phyloP scores from a whole-genome alignment of 2,329 filamentous ascomycete genomes.

The Penicillium sp. region DNA sequence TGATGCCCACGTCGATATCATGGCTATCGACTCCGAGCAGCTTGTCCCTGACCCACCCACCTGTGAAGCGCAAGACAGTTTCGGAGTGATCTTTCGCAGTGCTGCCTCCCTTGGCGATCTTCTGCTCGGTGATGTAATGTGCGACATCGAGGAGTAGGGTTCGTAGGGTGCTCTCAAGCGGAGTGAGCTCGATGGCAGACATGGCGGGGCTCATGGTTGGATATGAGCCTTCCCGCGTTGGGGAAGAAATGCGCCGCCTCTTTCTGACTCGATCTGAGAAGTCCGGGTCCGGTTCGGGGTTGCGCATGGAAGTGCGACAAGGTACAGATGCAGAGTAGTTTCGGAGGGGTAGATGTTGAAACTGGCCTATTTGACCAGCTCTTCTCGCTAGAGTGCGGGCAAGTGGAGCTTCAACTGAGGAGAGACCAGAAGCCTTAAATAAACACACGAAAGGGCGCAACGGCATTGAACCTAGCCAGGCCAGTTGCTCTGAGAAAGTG shows the following conservation, averaged over 20 bases:
- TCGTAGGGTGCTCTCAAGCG: slow-evolving; percentile 69
- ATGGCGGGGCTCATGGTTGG: slow-evolving; percentile 26
- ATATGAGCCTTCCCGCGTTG: slow-evolving; percentile 19
- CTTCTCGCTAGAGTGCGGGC: slow-evolving; percentile 14
- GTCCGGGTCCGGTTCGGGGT: slow-evolving; percentile 16
- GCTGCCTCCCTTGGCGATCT: slow-evolving; percentile 41
- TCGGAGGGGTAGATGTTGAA: slow-evolving; percentile 12
- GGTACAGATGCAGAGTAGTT: slow-evolving; percentile 4
- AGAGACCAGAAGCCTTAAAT: slow-evolving; percentile 15
- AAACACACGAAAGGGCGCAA: slow-evolving; percentile 15
- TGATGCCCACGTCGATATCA: slow-evolving; percentile 51
- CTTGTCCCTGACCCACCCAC: slow-evolving; percentile 52
- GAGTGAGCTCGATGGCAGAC: slow-evolving; percentile 59
- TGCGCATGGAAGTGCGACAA: slow-evolving; percentile 28
- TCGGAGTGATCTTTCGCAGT: slow-evolving; percentile 16
- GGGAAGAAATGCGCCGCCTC: slow-evolving; percentile 31
- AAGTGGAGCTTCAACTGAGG: slow-evolving; percentile 12
- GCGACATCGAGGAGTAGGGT: slow-evolving; percentile 81
- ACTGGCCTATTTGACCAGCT: slow-evolving; percentile 6
- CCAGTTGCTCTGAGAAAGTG: slow-evolving; percentile 2
- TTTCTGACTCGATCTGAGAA: slow-evolving; percentile 29
- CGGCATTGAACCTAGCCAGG: slow-evolving; percentile 23
- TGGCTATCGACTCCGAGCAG: slow-evolving; percentile 46
- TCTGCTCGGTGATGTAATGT: slow-evolving; percentile 53
- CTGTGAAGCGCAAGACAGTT: slow-evolving; percentile 47